Evolutionary conservation across 768 basidiomycete species (phyloP), one percentile per base, ranked within the genome.

Genomic region (Mycena metata): DNA sequence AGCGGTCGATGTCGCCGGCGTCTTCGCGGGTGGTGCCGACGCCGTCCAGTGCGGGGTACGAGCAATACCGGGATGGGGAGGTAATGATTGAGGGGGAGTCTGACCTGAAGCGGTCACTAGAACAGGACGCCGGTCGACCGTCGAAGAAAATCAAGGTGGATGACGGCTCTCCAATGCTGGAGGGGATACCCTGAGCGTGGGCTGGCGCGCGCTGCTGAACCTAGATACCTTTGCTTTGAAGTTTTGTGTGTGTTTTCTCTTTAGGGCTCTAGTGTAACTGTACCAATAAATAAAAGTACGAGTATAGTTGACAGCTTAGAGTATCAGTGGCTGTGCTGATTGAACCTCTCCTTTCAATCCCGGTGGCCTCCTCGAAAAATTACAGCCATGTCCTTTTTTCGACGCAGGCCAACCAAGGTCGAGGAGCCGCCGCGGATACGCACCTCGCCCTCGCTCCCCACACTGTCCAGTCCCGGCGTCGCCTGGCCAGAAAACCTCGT

Each of bases 401-500:
- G 92, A 68, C 89, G 91, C 73, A 92, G 89, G 78, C 83, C 87
- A 66, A 89, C 84, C 82, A 83, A 85, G 80, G 79, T 78, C 73
- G 81, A 85, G 73, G 79, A 84, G 46, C 71, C 80, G 2, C 80
- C 84, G 41, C 80, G 81, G 68, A 84, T 95, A 59, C 90, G 89
- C 74, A 84, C 89, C n/a, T 93, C 92, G 45, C 91, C 93, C 10
- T 95, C 93, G 56, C 86, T 95, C 42, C 94, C 94, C 64, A 89
- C 93, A 75, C 86, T 95, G 72, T 85, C 82, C 59, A 85, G 90
- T 49, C 90, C 89, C 74, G 92, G 90, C 41, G 91, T 94, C 43
- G 91, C 91, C 64, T 96, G 94, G 94, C 94, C 94, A 24, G 91
- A 91, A 79, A 86, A 90, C 79, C 86, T 96, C 41, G 89, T 96